Percentiles rank a stretch among this genome's conserved stretches.
Conservation (phyloP, 78 protist species). For the Polysphondylium violaceum region DNA sequence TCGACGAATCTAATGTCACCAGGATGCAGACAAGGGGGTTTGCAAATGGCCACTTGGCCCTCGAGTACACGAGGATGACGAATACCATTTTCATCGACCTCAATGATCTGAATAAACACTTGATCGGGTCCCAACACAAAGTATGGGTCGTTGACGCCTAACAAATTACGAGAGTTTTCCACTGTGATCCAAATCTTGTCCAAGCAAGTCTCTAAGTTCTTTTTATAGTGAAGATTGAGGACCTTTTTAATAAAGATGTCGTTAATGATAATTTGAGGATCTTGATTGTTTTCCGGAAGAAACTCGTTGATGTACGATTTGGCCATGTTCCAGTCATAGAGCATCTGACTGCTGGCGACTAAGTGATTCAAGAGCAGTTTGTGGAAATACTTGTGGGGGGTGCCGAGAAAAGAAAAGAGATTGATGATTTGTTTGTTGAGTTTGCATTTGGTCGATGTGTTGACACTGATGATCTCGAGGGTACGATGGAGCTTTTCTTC, state of each 20-base stretch:
- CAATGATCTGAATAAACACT: conserved; percentile 22
- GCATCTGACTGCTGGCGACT: background rate
- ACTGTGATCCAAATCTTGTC: conserved; percentile 7
- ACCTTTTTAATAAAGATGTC: conserved; percentile 18
- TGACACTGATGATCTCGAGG: conserved; percentile 48
- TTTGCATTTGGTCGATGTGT: background rate
- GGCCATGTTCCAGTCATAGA: background rate
- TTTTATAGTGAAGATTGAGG: background rate
- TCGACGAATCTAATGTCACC: conserved; percentile 75
- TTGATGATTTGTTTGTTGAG: conserved; percentile 75
- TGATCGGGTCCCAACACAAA: conserved; percentile 5
- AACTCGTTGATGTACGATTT: background rate
- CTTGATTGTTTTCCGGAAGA: conserved; percentile 19
- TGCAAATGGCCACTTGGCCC: conserved; percentile 54
- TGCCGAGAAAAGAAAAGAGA: conserved; percentile 57
- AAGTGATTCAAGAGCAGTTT: conserved; percentile 5
- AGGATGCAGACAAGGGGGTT: conserved; percentile 84
- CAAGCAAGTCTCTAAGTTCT: background rate
- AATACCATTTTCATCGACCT: conserved; percentile 1
- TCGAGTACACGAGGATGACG: background rate
- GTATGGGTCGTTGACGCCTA: conserved; percentile 76
- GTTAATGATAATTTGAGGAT: background rate
- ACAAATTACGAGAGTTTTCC: background rate
- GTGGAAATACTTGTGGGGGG: conserved; percentile 13
- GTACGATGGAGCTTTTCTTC: background rate